Percentiles rank a stretch among this genome's conserved stretches.
These are phyloP conservation scores for Angomonas deanei DNA, from an alignment of 208 protist species.

Conservation along the genomic window DNA sequence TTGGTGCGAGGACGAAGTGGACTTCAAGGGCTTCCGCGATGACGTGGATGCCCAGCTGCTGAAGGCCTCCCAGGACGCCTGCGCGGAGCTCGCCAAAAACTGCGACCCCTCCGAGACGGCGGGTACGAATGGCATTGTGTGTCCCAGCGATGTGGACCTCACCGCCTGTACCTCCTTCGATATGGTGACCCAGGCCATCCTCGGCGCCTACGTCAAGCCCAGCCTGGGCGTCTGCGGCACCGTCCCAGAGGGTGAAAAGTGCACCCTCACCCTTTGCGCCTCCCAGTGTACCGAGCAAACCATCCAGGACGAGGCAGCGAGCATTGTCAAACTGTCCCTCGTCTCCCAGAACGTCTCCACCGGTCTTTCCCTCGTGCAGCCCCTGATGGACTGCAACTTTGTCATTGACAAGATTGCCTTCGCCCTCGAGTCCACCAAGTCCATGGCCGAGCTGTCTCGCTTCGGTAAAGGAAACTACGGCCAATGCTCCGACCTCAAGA, in stretches of 20 bases:
- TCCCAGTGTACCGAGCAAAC: constrained; percentile 31
- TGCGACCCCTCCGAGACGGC: no score
- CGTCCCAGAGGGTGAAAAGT: constrained; percentile 29
- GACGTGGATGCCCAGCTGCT: constrained; percentile 21
- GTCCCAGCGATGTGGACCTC: no score
- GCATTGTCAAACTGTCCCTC: constrained; percentile 20
- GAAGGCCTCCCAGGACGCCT: constrained; percentile 19
- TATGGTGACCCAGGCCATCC: constrained; percentile 21
- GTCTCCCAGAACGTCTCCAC: constrained; percentile 49
- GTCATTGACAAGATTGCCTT: constrained; percentile 56
- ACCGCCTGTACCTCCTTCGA: constrained; percentile 42
- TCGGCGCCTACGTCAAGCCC: neutral
- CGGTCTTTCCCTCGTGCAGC: constrained; percentile 51
- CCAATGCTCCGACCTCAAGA: constrained; percentile 39
- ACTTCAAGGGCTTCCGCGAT: constrained; percentile 25
- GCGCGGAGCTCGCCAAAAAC: constrained; percentile 36
- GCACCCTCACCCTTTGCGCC: constrained; percentile 37
- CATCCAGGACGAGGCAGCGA: constrained; percentile 14
- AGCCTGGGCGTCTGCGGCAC: neutral
- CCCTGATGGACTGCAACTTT: constrained; percentile 76
- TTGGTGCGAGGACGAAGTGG: constrained; percentile 44
- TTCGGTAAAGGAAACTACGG: neutral
- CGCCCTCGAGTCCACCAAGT: constrained; percentile 23
- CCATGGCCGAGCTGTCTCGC: constrained; percentile 5
- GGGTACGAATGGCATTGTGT: no score